These are phyloP conservation scores for Gremmenia infestans DNA, from an alignment of 2,329 filamentous ascomycete species.

Conservation along the genomic window DNA sequence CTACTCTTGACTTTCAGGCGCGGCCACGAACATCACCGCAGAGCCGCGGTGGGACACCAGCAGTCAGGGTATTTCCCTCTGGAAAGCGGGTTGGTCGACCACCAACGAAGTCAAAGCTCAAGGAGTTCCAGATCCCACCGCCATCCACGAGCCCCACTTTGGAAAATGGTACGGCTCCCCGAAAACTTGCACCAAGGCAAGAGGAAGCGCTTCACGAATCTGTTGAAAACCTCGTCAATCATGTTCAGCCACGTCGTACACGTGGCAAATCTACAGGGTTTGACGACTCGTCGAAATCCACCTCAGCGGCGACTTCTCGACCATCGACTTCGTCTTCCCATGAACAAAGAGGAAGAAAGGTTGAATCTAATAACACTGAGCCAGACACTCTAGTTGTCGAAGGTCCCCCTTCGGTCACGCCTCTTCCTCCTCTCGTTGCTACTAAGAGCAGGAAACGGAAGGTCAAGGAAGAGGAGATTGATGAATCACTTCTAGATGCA, in stretches of 20 bases:
- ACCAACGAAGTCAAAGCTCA: conserved; percentile 28
- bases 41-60: conserved; percentile 20
- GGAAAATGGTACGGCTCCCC: conserved; percentile 7
- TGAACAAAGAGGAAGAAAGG: conserved; percentile 1
- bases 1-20: conserved; percentile 11
- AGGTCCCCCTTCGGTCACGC: conserved; percentile 1
- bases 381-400: neutral
- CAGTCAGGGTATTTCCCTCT: conserved; percentile 25
- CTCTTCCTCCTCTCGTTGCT: neutral
- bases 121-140: conserved; percentile 20
- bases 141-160: conserved; percentile 11
- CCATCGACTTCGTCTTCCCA: conserved; percentile 4
- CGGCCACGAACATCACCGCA: conserved; percentile 8
- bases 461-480: conserved; percentile 7
- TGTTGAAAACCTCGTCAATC: conserved; percentile 22
- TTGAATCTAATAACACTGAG: conserved; percentile 5
- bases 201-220: conserved; percentile 24
- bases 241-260: conserved; percentile 7
- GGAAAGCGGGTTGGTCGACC: conserved; percentile 31
- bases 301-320: conserved; percentile 3
- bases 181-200: conserved; percentile 19
- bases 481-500: conserved; percentile 3
- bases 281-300: conserved; percentile 4
- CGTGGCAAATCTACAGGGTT: neutral
- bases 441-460: conserved; percentile 9